Evolutionary conservation across 2,329 filamentous ascomycete species (phyloP), one percentile per base, ranked within the genome.

Genomic region (Neonectria punicea): DNA sequence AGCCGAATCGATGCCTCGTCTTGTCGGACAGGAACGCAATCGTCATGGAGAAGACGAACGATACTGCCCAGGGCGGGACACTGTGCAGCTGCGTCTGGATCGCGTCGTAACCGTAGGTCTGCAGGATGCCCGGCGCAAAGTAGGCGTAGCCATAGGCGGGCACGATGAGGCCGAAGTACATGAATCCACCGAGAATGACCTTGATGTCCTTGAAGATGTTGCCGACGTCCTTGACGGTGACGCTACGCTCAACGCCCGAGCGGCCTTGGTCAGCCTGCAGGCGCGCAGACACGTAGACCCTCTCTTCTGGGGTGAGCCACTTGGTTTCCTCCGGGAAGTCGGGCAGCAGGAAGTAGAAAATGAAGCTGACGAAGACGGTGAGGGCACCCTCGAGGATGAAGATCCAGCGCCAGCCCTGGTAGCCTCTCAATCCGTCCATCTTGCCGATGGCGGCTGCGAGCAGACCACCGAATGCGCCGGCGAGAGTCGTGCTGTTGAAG

Each of bases 361-460:
- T 70, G 58, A 92, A 75, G 44, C 88, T 86, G 51, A 90, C 81
- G 28, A 90, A 73, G 61, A 87, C 86, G 10, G 91, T 92, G 13
- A 92, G 78, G 5, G 82, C 70, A 6, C 92, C 92, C 77, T 94
- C 92, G 8, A 95, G 79, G 74, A 98, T 92, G 76, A 95, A 94
- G 68, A 94, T 92, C 91, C 91, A 94, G 58, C 92, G 83, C 93
- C 93, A 96, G 10, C 91, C 92, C 1, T 78, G 72, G 73, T 94
- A 96, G 22, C 88, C 89, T 9, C 83, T 80, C 11, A 92, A 68
- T 3, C 87, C 87, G 69, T 93, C 87, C 92, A 97, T 94, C 74
- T 96, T 93, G n/a, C 93, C 93, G 67, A 98, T 97, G 0, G 91
- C 94, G 1, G 89, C 91, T 1, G 94, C 94, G 5, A 98, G 85